Evolutionary conservation across 1,284 basidiomycete species (phyloP), one percentile per base, ranked within the genome.

Genomic region (Amylostereum areolatum): DNA sequence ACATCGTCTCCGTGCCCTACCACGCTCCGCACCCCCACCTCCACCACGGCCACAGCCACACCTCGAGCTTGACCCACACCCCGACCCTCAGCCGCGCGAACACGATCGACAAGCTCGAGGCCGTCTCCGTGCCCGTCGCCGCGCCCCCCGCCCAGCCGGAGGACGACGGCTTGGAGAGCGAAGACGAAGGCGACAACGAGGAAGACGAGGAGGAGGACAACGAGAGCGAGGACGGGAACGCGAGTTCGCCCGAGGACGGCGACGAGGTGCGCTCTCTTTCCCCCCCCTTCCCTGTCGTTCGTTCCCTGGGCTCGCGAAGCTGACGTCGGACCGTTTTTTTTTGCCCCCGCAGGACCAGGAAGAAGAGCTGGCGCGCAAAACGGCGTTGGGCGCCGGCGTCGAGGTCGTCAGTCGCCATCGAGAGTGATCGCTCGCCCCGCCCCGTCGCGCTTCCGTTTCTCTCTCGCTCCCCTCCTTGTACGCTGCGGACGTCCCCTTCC

Each of bases 391-490:
- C 27, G 85, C 85, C 9, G 82, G 84, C 30, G 77, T 88, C 36
- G 85, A 88, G 70, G 85, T 85, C 67, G 72, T 87, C 56, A 81
- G 78, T 59, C 69, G 82, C 55, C 85, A 86, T 48, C 47, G 49
- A 18, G 46, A 56, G 39, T 55, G 45, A 50, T 32, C 28, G 31
- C 44, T 12, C 12, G n/a, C 35, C 3, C 8, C 11, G 9, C 29
- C 2, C 28, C 34, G 27, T 5, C 4, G 24, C 12, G 3, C 28
- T 5, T 5, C 33, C 35, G 12, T 24, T 44, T 48, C 32, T 44
- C 46, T 52, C 47, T 52, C 35, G 10, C 18, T 52, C 44, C 37
- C 27, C 33, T 52, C 40, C 52, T 41, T 31, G n/a, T 24, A 9
- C 28, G n/a, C 43, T 32, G 29, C 49, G 25, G 11, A 24, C 3